Evolutionary conservation across 208 protist genomes (phyloP), one percentile per base, ranked within the genome.

Genomic region (Trypanosoma platydactyli): DNA sequence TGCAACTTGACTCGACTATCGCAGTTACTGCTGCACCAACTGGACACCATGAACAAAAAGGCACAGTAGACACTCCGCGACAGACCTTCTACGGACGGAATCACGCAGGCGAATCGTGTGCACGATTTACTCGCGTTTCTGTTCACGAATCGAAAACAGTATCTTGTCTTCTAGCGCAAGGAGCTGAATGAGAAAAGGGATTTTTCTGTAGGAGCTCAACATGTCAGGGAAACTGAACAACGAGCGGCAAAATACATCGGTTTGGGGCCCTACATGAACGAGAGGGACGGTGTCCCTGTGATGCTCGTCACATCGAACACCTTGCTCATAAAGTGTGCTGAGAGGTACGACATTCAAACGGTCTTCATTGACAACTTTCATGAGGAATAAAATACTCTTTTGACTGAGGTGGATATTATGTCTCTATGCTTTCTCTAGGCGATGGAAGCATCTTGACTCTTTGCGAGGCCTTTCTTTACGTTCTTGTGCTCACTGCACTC

Each of bases 21-120:
- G 4, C 58, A 73, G 40, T 40, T 73, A 6, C 22, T 66, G 9
- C 22, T 73, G 22, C 67, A 73, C 35, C 16, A 54, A 40, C 18
- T 73, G 25, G 67, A 73, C 38, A 54, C 29, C 4, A 25, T 13
- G 41, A 73, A 73, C 20, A 73, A 73, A 35, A 56, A 69, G 38
- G 52, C 62, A 18, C 7, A 38, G 3, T 11, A 55, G 6, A 30
- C 13, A 1, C 3, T 64, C n/a, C 5, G 22, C 15, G 42, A 3
- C 9, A 35, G 27, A n/a, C 6, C 30, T 48, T 61, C 41, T 20
- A 3, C 3, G 15, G 40, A 48, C 15, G 50, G 7, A 46, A n/a
- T 30, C 20, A 27, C 40, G 6, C 11, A 60, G 0, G 1, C 67
- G 4, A 41, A 64, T 20, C 67, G 67, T 27, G 13, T 61, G 6